Base-by-base conservation (phyloP, 768 basidiomycete species). In the Ephemerocybe angulata region DNA sequence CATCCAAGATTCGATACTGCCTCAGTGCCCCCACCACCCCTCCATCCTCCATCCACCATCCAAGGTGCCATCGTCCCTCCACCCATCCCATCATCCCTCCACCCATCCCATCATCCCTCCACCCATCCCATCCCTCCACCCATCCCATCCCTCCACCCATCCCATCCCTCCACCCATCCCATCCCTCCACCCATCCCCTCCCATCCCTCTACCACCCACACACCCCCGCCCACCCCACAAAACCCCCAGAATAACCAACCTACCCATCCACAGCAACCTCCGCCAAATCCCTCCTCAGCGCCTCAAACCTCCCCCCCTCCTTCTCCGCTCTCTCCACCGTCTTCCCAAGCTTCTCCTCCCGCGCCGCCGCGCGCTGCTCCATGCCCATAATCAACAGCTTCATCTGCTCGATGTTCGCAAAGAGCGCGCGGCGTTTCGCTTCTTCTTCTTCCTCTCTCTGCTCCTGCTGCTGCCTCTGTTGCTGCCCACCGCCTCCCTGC, bases 381-480 rank as follows among this genome's bases (percentile, higher is more conserved):
- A 90, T 88, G 0, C 88, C 88, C 15, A 89, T 70, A 17, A 90
- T 78, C 21, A 89, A 69, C 57, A 86, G 67, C 31, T 85, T 79
- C 4, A 89, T 76, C 56, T 88, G 83, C 60, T 89, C 87, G 28
- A 90, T 76, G 54, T 87, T 82, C 3, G 83, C 79, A 4, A 80
- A 50, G 31, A 35, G 1, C 2, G 80, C 75, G 2, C 76, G 75
- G 33, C 78, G 76, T 58, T 60, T 67, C 54, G 66, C 59, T 3
- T 56, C 54, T 17, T 55, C 58, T 21, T 24, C 42, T 44, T 52
- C 13, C 37, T 50, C 42, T 44, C 40, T 8, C 37, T 50, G 49
- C 6, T 19, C 15, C 11, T 7, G 37, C 25, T 22, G 25, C 11
- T 15, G 11, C 27, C 21, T 13, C 11, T 35, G 15, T 5, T 31